A percentile compares a stretch with the other conserved stretches of the same genome.
These are phyloP conservation scores for Staphylotrichum tortipilum DNA, from an alignment of 495 filamentous ascomycete genomes.

Conservation along the genomic window DNA sequence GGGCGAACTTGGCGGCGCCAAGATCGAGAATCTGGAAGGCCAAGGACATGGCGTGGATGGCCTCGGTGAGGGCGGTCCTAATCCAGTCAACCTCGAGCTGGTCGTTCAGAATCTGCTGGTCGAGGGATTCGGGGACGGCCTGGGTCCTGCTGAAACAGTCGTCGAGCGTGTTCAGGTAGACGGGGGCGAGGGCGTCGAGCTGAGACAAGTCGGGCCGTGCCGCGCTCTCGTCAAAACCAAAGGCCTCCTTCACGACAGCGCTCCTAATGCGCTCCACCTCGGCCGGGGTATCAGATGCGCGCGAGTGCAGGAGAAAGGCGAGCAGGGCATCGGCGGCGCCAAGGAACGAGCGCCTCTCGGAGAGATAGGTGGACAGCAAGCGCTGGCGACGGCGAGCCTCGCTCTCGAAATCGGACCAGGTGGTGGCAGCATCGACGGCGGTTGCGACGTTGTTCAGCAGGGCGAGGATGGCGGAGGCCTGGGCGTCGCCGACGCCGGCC, in stretches of 20 bases:
- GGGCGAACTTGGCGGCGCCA: conserved; percentile 45
- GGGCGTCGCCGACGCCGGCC: conserved; percentile 47
- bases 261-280: conserved; percentile 21
- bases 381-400: conserved; percentile 50
- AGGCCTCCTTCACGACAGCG: conserved; percentile 17
- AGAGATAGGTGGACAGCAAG: conserved; percentile 58
- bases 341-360: conserved; percentile 54
- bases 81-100: conserved; percentile 55
- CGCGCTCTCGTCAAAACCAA: conserved; percentile 13
- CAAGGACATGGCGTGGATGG: conserved; percentile 62
- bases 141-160: conserved; percentile 28
- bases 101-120: conserved; percentile 27
- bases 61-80: conserved; percentile 54
- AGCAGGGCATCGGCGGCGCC: conserved; percentile 37
- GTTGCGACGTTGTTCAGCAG: conserved; percentile 33
- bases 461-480: conserved; percentile 40
- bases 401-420: conserved; percentile 48
- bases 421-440: conserved; percentile 38
- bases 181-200: conserved; percentile 31
- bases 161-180: conserved; percentile 30
- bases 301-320: conserved; percentile 34
- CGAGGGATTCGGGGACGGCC: conserved; percentile 16
- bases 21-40: conserved; percentile 61
- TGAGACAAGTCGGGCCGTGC: conserved; percentile 9
- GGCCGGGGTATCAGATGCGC: conserved; percentile 11